phyloP scores from a whole-genome alignment of 202 grass and related monocot genomes.

The Elaeis oleifera region DNA sequence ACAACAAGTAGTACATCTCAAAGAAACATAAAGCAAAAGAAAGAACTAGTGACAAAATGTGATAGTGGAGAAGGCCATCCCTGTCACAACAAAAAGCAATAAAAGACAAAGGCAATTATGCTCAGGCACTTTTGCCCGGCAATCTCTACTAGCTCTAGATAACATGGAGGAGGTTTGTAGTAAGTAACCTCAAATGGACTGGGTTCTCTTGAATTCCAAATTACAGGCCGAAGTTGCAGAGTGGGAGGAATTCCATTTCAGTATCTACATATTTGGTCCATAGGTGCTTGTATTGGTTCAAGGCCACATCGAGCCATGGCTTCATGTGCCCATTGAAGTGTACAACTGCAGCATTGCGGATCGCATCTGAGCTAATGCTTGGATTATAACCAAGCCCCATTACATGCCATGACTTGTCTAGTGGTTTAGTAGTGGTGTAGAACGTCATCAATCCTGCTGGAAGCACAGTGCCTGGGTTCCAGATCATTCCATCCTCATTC shows the following conservation, averaged over 20 bases:
- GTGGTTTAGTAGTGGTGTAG: conserved; percentile 77
- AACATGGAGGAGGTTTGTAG: background rate
- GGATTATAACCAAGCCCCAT: conserved; percentile 92
- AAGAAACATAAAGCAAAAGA: background rate
- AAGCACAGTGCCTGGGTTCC: conserved; percentile 54
- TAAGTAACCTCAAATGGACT: too few relatives aligned
- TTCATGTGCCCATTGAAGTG: conserved; percentile 97
- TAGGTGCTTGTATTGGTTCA: conserved; percentile 93
- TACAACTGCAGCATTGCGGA: conserved; percentile 59
- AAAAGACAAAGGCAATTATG: too few relatives aligned
- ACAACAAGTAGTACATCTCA: background rate
- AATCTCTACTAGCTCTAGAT: conserved; percentile 7
- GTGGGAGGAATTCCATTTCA: conserved; percentile 91
- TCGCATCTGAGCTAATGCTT: conserved; percentile 68
- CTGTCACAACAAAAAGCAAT: background rate
- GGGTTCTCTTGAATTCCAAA: background rate
- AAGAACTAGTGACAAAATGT: background rate
- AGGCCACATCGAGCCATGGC: conserved; percentile 92
- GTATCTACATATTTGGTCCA: conserved; percentile 94
- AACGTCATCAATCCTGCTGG: conserved; percentile 77
- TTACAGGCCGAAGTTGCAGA: conserved; percentile 91
- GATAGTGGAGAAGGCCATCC: background rate
- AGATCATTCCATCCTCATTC: conserved; percentile 83
- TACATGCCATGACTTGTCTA: conserved; percentile 91
- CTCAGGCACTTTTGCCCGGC: too few relatives aligned